Conservation (phyloP, 345 rosid species). For the Pistacia integerrima region DNA sequence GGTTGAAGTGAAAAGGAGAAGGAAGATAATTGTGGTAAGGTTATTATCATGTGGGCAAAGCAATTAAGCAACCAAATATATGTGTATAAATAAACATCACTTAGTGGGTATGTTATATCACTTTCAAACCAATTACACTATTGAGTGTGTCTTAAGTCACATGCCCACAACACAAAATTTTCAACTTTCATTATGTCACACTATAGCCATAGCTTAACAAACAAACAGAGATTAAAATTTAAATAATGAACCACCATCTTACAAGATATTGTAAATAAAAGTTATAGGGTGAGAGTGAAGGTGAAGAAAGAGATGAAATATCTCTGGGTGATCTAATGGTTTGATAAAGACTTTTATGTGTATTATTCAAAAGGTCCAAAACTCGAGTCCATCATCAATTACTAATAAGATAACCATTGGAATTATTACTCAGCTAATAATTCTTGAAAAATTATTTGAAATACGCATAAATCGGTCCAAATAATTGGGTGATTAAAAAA, state of each 20-base stretch:
- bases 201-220: background rate
- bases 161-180: slow-evolving; percentile 8
- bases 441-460: too few species aligned
- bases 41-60: slow-evolving; percentile 28
- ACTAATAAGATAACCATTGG: too few species aligned
- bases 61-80: background rate
- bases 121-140: slow-evolving; percentile 30
- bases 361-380: too few species aligned
- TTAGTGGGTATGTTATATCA: slow-evolving; percentile 28
- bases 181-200: slow-evolving; percentile 6
- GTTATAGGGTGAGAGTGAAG: background rate
- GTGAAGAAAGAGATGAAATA: background rate
- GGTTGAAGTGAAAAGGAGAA: slow-evolving; percentile 28
- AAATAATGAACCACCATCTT: too few species aligned
- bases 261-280: too few species aligned
- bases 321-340: too few species aligned
- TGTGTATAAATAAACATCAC: slow-evolving; percentile 16
- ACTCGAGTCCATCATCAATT: too few species aligned
- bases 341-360: too few species aligned
- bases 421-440: too few species aligned
- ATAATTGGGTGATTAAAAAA: too few species aligned
- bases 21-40: slow-evolving; percentile 23
- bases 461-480: too few species aligned
- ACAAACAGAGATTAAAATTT: background rate
- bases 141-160: slow-evolving; percentile 32